Evolutionary conservation across 345 rosid species (phyloP), one percentile per base, ranked within the genome.

Genomic region (Gossypium sturtianum): DNA sequence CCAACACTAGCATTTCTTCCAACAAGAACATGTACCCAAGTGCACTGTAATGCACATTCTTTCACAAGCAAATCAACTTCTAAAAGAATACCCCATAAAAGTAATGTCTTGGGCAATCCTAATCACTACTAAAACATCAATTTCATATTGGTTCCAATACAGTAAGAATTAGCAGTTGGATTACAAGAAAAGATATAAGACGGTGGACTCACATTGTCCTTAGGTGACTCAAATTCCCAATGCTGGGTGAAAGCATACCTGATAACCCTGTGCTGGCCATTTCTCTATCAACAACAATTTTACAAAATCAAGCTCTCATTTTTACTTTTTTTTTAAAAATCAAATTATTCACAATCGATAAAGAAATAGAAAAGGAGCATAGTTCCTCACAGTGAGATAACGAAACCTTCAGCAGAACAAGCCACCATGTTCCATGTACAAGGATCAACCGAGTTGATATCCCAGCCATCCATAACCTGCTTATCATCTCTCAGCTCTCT

Each of bases 351-450:
- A 61, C 7, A 57, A 58, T 12, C 10, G 1, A 16, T 51, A 12
- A 9, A 11, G 13, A 20, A 16, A 0, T 19, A 64, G 49, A 64
- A 41, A 64, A 41, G 12, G 23, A 43, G 49, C 17, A 64, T 1
- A 22, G 9, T 68, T 16, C 80, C 98, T 78, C 79, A 94, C 98
- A 92, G 87, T 23, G 97, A 92, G 71, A 80, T 71, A 11, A 92
- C 98, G 75, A 82, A 88, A 22, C 97, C 97, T 83, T 90, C 86
- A 61, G 74, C 23, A 44, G 98, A 94, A 79, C 97, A 94, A 76
- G 89, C 93, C 25, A 94, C 95, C 98, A 90, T 94, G 79, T 82
- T 87, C 98, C 98, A 94, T 75, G 98, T 92, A 80, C 98, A 94
- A 27, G 98, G 97, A 81, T 94, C 98, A 78, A 94, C 98, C 3